phyloP scores from a whole-genome alignment of 2,329 filamentous ascomycete genomes.

The Neurospora sp. region DNA sequence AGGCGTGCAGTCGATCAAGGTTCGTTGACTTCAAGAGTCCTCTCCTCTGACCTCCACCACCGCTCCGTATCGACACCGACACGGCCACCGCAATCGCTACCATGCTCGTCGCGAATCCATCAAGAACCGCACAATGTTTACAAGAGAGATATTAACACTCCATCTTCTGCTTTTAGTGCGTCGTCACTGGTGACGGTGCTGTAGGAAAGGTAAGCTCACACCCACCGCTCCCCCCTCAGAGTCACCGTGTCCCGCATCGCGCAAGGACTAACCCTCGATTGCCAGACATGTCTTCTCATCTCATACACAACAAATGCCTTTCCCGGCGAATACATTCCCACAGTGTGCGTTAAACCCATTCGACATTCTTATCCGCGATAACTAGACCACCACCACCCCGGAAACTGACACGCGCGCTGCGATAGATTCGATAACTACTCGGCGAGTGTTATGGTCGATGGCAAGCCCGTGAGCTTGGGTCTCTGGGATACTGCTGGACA shows the following conservation, averaged over 20 bases:
- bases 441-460: constrained; percentile 97
- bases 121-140: constrained; percentile 2
- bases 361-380: background rate
- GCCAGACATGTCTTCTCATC: constrained; percentile 92
- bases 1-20: constrained; percentile 83
- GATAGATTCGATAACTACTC: constrained; percentile 95
- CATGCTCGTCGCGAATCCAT: constrained; percentile 2
- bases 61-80: constrained; percentile 2
- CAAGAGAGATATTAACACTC: constrained; percentile 26
- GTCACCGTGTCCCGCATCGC: constrained; percentile 9
- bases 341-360: constrained; percentile 56
- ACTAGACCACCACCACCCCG: constrained; percentile 4
- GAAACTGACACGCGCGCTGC: constrained; percentile 12
- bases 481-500: constrained; percentile 98
- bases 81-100: constrained; percentile 1
- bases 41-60: background rate
- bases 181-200: constrained; percentile 98
- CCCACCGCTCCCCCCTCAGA: constrained; percentile 12
- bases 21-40: constrained; percentile 30
- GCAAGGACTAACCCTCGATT: constrained; percentile 14
- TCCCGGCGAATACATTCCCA: constrained; percentile 99
- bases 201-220: constrained; percentile 75
- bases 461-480: constrained; percentile 91
- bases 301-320: constrained; percentile 99
- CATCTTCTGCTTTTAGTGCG: constrained; percentile 53